Base-by-base conservation (phyloP, 2,329 filamentous ascomycete species). In the Xylariomycetidae sp. region DNA sequence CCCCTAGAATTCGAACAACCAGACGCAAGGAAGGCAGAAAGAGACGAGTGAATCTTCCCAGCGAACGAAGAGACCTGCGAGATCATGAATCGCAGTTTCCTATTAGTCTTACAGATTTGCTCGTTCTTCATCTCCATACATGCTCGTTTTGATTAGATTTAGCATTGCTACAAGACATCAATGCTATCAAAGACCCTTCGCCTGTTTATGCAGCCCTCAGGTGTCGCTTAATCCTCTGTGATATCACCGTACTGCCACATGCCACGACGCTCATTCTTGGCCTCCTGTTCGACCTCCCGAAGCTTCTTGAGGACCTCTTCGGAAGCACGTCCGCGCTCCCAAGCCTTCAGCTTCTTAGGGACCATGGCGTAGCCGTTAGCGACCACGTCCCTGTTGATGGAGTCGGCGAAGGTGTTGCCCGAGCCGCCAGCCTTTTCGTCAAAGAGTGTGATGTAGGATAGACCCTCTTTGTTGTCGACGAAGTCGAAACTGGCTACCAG, bases 211-310 rank as follows among this genome's bases (percentile, higher is more conserved):
- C 12, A 28, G 25, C 20, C 20, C 20, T n/a, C n/a, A n/a, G n/a
- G n/a, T n/a, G n/a, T n/a, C n/a, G n/a, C n/a, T 59, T 78, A 88
- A 54, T 94, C 87, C 67, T 95, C 89, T 10, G 87, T 94, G 54
- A 95, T 72, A 59, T 96, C 92, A 48, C 92, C 92, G 62, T 96
- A 98, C 73, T 98, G 92, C 89, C 90, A 98, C 75, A 95, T 92
- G 26, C 92, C 92, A 46, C 79, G 70, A 42, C 88, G 77, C 37
- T 80, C 79, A 35, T 75, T 68, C 74, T 93, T 95, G 4, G 90
- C 90, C 59, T 82, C 71, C 22, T 73, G 70, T 68, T 94, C 82
- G 32, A 82, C 75, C 59, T 82, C 74, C 53, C 76, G 80, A 41
- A 95, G 65, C 48, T 76, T 75, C 59, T 78, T 75, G 42, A 95